Evolutionary conservation across 495 filamentous ascomycete genomes (phyloP), one percentile per base, ranked within the genome.

Genomic region (Hypoxylon rickii): DNA sequence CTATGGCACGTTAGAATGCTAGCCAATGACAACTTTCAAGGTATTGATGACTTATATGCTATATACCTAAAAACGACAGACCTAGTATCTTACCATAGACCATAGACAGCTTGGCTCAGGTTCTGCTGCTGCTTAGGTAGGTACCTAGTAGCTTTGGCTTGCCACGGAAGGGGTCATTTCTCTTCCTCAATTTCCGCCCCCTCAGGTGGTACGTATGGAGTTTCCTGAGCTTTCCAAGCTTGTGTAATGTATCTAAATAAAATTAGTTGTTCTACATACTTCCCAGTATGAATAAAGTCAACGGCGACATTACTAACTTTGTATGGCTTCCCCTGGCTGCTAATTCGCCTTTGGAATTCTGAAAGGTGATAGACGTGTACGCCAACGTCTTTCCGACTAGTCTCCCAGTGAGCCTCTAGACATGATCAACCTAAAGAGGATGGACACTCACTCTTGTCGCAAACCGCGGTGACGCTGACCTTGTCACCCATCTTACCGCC

Each of bases 241-340:
- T 57, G 53, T 7, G 39, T 55, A 7, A 69, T 51, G 11, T 66
- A 66, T 46, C 65, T 68, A 24, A 7, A 7, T 17, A 0, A 46
- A 21, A 22, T 57, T 44, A 60, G 44, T 24, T 26, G 3, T 11
- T n/a, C n/a, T n/a, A 13, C 16, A 21, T 21, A 31, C 12, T 5
- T n/a, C 12, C 17, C 16, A 47, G 11, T 3, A 0, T 7, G 20
- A 2, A 16, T 2, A 40, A 2, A 39, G 5, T 16, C 12, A 17
- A 24, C n/a, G 34, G 13, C 7, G 13, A n/a, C 3, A 5, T 3
- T 17, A 75, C 84, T 68, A 66, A 96, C 90, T 98, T 98, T 7
- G 94, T 97, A 75, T 98, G 94, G 61, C 93, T 97, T 17, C 94
- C 94, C 53, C 92, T 75, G 2, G 94, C 94, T 31, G 92, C 82